A percentile compares a stretch with the other conserved stretches of the same genome.
phyloP scores from a whole-genome alignment of 148 eudicot species.

The Nyssa sinensis region DNA sequence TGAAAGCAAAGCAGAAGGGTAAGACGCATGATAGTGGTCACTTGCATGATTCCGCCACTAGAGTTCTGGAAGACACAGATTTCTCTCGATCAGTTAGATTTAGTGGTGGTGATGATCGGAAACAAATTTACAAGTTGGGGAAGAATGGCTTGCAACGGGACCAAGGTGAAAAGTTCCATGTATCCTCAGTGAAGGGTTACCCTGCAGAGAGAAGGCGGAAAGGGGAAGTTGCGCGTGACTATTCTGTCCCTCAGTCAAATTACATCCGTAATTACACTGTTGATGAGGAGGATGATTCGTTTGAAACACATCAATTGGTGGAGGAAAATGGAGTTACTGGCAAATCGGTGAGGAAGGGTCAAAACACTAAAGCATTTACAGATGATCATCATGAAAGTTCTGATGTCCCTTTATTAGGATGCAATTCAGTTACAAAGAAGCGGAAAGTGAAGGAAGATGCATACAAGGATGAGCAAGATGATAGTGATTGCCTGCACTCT shows the following conservation, averaged over 20 bases:
- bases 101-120: conserved; percentile 29
- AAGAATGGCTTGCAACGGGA: conserved; percentile 51
- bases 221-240: conserved; percentile 43
- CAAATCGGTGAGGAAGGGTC: conserved; percentile 31
- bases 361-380: conserved; percentile 21
- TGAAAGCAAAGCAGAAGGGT: conserved; percentile 46
- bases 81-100: conserved; percentile 32
- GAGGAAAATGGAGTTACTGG: conserved; percentile 24
- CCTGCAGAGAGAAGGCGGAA: conserved; percentile 45
- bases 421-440: conserved; percentile 46
- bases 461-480: conserved; percentile 38
- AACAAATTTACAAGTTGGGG: conserved; percentile 27
- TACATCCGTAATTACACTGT: conserved; percentile 31
- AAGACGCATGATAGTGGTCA: conserved; percentile 43
- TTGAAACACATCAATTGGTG: conserved; percentile 19
- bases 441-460: conserved; percentile 46
- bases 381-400: conserved; percentile 32
- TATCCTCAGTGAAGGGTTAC: conserved; percentile 37
- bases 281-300: conserved; percentile 45
- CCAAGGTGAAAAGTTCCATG: conserved; percentile 33
- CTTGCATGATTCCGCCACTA: conserved; percentile 31
- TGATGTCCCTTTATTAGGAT: conserved; percentile 43
- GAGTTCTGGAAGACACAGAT: conserved; percentile 26
- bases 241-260: conserved; percentile 35
- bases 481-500: conserved; percentile 34